Base-by-base conservation (phyloP, 2,329 filamentous ascomycete genomes). In the Colletotrichum sp. region DNA sequence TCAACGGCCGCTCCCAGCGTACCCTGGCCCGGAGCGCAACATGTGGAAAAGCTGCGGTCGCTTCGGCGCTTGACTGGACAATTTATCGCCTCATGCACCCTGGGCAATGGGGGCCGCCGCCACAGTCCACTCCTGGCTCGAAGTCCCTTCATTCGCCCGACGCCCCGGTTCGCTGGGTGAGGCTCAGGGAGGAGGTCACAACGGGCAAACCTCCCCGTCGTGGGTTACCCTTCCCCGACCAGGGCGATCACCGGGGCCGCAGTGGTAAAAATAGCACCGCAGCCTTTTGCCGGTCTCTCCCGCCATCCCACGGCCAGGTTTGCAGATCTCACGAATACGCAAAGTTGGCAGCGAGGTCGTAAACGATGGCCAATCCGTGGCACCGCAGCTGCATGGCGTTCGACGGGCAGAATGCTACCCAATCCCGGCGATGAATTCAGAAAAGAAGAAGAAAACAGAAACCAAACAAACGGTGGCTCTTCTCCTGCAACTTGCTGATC, bases 131-230 rank as follows among this genome's bases (percentile, higher is more conserved):
- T n/a, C 24, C 30, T 36, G 64, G 39, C 24, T 44, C 39, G n/a
- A 64, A 21, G 30, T 65, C 60, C 66, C 66, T 71, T 71, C 59
- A 71, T 70, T 70, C 55, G 68, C 68, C 18, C 28, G 26, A 18
- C n/a, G 16, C 69, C 74, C 59, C 44, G 59, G 49, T 64, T 60
- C 26, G 69, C 26, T 77, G 73, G 66, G 28, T 79, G 78, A 60
- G 81, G 80, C 34, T 83, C 81, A 18, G 85, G 84, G 67, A 86
- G 86, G 4, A 52, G 30, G 85, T 84, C 16, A 63, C 69, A 63
- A 68, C 73, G 26, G 70, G 30, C 67, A 59, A 73, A 73, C 65
- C 59, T 65, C 70, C 59, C 70, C 44, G 49, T 72, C 69, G 24
- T 69, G 64, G 73, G 34, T 62, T 65, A 44, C 63, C 36, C 60